phyloP scores from a whole-genome alignment of 768 basidiomycete genomes.

The Asterophora lycoperdoides region DNA sequence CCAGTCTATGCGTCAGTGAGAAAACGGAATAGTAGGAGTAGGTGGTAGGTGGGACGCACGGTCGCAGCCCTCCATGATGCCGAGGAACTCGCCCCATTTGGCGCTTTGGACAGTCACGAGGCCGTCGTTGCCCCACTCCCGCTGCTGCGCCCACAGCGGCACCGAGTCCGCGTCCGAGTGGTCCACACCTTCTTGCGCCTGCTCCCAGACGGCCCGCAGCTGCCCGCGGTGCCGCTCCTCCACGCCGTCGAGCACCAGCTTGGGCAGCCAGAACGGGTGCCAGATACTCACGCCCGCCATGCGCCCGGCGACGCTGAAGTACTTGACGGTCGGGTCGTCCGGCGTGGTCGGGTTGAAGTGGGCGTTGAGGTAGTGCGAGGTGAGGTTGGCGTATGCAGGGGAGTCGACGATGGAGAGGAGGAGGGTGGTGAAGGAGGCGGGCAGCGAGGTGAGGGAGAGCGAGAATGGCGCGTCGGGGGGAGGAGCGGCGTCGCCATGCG shows the following conservation, averaged over 20 bases:
- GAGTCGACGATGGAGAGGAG: slow-evolving; percentile 89
- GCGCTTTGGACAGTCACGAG: slow-evolving; percentile 90
- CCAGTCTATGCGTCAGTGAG: slow-evolving; percentile 56
- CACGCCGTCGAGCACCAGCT: slow-evolving; percentile 85
- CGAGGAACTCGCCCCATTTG: slow-evolving; percentile 94
- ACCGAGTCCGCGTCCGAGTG: slow-evolving; percentile 11
- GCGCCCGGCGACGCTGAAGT: slow-evolving; percentile 89
- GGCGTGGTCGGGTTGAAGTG: slow-evolving; percentile 83
- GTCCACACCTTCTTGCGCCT: not conserved
- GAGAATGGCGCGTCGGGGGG: slow-evolving; percentile 35
- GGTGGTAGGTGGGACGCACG: slow-evolving; percentile 35
- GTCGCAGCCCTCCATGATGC: slow-evolving; percentile 84
- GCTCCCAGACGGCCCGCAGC: slow-evolving; percentile 35
- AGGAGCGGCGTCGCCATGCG: too few species aligned
- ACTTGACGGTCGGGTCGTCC: slow-evolving; percentile 76
- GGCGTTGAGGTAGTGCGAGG: slow-evolving; percentile 72
- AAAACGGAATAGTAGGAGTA: not conserved
- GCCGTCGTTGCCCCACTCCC: slow-evolving; percentile 84
- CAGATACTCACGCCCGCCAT: slow-evolving; percentile 61
- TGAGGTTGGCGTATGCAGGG: slow-evolving; percentile 93
- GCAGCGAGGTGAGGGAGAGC: slow-evolving; percentile 60
- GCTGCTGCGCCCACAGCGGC: slow-evolving; percentile 47
- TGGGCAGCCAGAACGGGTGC: slow-evolving; percentile 97
- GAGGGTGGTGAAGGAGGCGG: slow-evolving; percentile 81
- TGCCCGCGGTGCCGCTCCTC: slow-evolving; percentile 57